Base-by-base conservation (phyloP, 225 moss, liverwort and hornwort species). In the Polytrichum commune region DNA sequence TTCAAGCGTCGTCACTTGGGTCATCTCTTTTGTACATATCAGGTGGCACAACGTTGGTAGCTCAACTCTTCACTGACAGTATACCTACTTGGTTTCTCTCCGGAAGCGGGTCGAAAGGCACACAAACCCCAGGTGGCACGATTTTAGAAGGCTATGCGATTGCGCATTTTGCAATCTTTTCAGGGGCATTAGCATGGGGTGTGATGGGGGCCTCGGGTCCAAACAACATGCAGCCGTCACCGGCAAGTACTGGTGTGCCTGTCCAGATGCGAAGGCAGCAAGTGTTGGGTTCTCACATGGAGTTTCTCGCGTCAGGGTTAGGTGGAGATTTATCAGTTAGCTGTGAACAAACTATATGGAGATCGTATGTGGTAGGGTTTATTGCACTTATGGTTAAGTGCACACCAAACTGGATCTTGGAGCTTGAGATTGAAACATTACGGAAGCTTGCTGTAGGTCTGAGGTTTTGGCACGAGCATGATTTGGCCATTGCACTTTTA, bases 381-480 rank as follows among this genome's bases (percentile, higher is more conserved):
- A 1, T 96, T 77, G 89, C 81, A 4, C 78, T 96, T 29, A 93
- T 96, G 92, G 89, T 93, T 4, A 86, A 90, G 9, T 96, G 96
- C 64, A 85, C 96, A n/a, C 92, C 92, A 1, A 72, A 69, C 28
- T 96, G 96, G 96, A 96, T 96, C 18, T 7, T 61, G 57, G 96
- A 96, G 73, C 81, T 96, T 68, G 82, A 85, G 74, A 60, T 84
- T n/a, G 93, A 86, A 25, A 93, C 89, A 9, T 63, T 96, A 25
- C 75, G 78, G 60, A 85, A 85, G 78, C 81, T 96, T 13, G 93
- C 96, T 5, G 89, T 73, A 6, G 93, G 92, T 23, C 46, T 96
- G n/a, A 80, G 96, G 69, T 93, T 93, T 76, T 96, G 92, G 96
- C 86, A 93, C 26, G 93, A 96, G 71, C 92, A 89, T 66, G 92